Percentiles rank a stretch among this genome's conserved stretches.
phyloP scores from a whole-genome alignment of 495 filamentous ascomycete species.

The Penicillium nucicola region DNA sequence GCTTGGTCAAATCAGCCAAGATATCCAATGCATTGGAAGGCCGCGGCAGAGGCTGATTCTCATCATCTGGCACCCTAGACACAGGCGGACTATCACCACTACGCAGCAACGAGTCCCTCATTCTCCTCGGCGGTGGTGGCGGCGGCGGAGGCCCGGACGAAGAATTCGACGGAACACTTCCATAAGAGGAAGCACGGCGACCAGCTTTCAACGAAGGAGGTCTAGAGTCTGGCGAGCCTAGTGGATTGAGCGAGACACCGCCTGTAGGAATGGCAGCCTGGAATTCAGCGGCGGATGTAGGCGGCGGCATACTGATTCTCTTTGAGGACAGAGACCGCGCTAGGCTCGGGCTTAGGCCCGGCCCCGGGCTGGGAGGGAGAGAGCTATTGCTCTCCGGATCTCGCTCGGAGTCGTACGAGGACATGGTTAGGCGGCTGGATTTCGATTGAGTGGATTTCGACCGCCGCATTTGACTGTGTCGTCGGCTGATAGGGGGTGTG shows the following conservation, averaged over 20 bases:
- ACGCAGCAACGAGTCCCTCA: slow-evolving; percentile 52
- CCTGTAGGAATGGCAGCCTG: slow-evolving; percentile 2
- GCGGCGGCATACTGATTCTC: slow-evolving; percentile 25
- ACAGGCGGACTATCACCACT: slow-evolving; percentile 32
- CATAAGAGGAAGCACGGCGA: slow-evolving; percentile 22
- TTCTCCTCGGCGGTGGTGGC: slow-evolving; percentile 59
- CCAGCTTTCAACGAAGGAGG: slow-evolving; percentile 9
- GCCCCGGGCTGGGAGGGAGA: slow-evolving; percentile 34
- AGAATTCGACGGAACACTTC: slow-evolving; percentile 30
- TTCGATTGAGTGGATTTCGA: slow-evolving; percentile 38
- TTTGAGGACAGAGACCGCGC: slow-evolving; percentile 12
- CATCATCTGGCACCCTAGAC: slow-evolving; percentile 19
- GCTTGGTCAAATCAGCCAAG: slow-evolving; percentile 61
- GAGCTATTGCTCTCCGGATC: slow-evolving; percentile 24
- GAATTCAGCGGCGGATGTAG: slow-evolving; percentile 10
- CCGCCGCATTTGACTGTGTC: slow-evolving; percentile 46
- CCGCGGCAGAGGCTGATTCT: slow-evolving; percentile 19
- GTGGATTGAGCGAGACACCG: slow-evolving; percentile 1
- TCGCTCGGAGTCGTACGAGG: slow-evolving; percentile 21
- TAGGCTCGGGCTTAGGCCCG: slow-evolving; percentile 31
- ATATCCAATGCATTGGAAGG: slow-evolving; percentile 52
- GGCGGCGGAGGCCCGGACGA: slow-evolving; percentile 44
- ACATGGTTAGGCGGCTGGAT: slow-evolving; percentile 33
- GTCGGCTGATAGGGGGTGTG: slow-evolving; percentile 46
- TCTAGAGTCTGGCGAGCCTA: slow-evolving; percentile 4